These are phyloP conservation scores for Phyllosticta citriasiana DNA, from an alignment of 2,329 filamentous ascomycete genomes.

Conservation along the genomic window DNA sequence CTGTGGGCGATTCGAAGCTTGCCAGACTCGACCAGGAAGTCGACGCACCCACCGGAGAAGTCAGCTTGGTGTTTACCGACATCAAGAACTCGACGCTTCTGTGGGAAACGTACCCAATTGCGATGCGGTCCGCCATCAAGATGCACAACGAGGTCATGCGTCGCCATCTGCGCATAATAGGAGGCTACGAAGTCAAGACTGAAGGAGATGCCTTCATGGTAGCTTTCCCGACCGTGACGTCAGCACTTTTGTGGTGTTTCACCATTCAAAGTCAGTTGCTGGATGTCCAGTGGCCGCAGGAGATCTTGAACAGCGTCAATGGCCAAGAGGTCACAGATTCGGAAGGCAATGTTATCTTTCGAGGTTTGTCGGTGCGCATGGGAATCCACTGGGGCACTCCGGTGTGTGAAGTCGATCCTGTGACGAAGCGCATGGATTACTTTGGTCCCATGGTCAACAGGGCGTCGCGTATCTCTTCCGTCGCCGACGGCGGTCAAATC, in stretches of 20 bases:
- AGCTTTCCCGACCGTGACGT: slow-evolving; percentile 91
- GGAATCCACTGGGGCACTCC: slow-evolving; percentile 93
- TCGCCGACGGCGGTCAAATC: slow-evolving; percentile 93
- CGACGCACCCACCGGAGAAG: slow-evolving; percentile 78
- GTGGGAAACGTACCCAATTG: slow-evolving; percentile 90
- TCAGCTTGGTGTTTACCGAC: slow-evolving; percentile 94
- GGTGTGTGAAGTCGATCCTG: slow-evolving; percentile 89
- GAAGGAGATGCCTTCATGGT: slow-evolving; percentile 99
- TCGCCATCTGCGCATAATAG: slow-evolving; percentile 81
- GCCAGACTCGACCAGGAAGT: slow-evolving; percentile 83
- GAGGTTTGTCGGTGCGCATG: slow-evolving; percentile 91
- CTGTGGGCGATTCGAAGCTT: slow-evolving; percentile 71
- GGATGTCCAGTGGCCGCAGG: slow-evolving; percentile 84
- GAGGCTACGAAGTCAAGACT: slow-evolving; percentile 97
- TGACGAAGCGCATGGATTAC: slow-evolving; percentile 98
- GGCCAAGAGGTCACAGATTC: slow-evolving; percentile 75
- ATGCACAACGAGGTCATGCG: slow-evolving; percentile 97
- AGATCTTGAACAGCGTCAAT: slow-evolving; percentile 77
- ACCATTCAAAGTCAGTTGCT: slow-evolving; percentile 82
- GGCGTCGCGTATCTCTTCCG: slow-evolving; percentile 82
- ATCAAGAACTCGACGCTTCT: slow-evolving; percentile 96
- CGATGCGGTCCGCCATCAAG: slow-evolving; percentile 95
- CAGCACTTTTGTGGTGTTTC: slow-evolving; percentile 91
- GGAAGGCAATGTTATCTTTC: slow-evolving; percentile 83
- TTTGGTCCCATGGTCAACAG: slow-evolving; percentile 99